A percentile compares a stretch with the other conserved stretches of the same genome.
Evolutionary conservation across 2,329 filamentous ascomycete genomes (phyloP).

Genomic region (Exophiala xenobiotica): DNA sequence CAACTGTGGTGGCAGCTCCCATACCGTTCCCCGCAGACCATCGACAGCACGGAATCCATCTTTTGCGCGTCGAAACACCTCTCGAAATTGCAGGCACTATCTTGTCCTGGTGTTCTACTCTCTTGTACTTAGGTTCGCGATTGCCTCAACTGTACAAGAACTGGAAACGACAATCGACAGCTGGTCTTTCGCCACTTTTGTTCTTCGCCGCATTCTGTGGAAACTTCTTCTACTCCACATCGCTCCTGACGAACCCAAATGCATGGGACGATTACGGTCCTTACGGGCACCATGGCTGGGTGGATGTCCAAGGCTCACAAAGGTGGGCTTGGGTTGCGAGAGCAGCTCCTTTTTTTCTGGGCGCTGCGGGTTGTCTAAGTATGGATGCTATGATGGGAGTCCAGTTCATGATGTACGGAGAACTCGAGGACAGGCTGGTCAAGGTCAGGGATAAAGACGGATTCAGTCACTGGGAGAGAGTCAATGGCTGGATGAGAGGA

Average conservation of each 20-base stretch:
- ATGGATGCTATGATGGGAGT: conserved; percentile 63
- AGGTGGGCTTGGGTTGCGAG: conserved; percentile 57
- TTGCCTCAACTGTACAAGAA: conserved; percentile 68
- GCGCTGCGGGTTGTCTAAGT: conserved; percentile 62
- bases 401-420: conserved; percentile 62
- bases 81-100: conserved; percentile 51
- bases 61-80: conserved; percentile 31
- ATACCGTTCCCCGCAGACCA: conserved; percentile 19
- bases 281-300: conserved; percentile 61
- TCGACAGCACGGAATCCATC: conserved; percentile 27
- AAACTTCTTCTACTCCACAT: conserved; percentile 66
- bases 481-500: conserved; percentile 65
- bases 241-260: conserved; percentile 62
- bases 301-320: conserved; percentile 54
- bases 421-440: conserved; percentile 47
- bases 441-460: conserved; percentile 48
- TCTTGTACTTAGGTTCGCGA: conserved; percentile 59
- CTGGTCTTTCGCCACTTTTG: conserved; percentile 61
- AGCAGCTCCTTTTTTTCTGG: conserved; percentile 64
- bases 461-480: conserved; percentile 53
- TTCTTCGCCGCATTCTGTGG: conserved; percentile 67
- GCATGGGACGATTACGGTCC: conserved; percentile 60
- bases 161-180: conserved; percentile 60
- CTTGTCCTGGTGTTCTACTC: conserved; percentile 57
- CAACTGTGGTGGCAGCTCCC: conserved; percentile 43